These are phyloP conservation scores for Verticillium albo-atrum DNA, from an alignment of 2,329 filamentous ascomycete species.

Conservation along the genomic window DNA sequence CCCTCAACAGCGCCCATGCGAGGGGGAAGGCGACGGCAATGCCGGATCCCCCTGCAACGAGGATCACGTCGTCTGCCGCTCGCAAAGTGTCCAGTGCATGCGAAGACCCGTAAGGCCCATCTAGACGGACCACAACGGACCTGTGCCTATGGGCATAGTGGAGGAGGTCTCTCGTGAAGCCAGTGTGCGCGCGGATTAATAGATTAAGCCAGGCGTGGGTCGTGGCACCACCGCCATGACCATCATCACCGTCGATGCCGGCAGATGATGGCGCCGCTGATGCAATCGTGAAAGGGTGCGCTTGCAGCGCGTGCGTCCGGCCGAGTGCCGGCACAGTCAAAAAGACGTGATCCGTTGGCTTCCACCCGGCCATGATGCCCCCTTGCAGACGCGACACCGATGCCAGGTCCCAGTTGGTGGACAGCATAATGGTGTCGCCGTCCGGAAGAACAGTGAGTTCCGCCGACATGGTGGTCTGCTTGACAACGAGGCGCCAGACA, in stretches of 20 bases:
- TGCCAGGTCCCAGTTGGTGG: constrained; percentile 29
- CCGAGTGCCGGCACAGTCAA: constrained; percentile 53
- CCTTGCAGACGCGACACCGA: not conserved
- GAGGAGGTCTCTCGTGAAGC: constrained; percentile 55
- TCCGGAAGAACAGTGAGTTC: constrained; percentile 51
- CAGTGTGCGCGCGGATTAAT: constrained; percentile 54
- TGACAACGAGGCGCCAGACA: constrained; percentile 51
- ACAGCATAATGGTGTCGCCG: constrained; percentile 47
- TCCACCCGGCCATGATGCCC: constrained; percentile 49
- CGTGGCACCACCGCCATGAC: constrained; percentile 11
- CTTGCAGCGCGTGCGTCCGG: constrained; percentile 47
- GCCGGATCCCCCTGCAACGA: constrained; percentile 60
- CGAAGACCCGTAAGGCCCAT: constrained; percentile 60
- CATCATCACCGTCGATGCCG: not conserved
- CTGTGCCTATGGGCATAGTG: constrained; percentile 39
- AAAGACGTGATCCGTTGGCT: constrained; percentile 60
- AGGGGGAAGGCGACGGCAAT: constrained; percentile 62
- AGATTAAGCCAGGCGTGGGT: constrained; percentile 49
- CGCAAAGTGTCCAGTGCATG: constrained; percentile 50
- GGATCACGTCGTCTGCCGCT: constrained; percentile 40
- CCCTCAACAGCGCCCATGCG: constrained; percentile 43
- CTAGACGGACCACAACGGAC: constrained; percentile 45
- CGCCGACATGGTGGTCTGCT: constrained; percentile 41
- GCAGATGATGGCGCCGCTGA: constrained; percentile 45
- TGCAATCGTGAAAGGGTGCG: constrained; percentile 64